These are phyloP conservation scores for Bauhinia variegata DNA, from an alignment of 306 rosid genomes.

Conservation along the genomic window DNA sequence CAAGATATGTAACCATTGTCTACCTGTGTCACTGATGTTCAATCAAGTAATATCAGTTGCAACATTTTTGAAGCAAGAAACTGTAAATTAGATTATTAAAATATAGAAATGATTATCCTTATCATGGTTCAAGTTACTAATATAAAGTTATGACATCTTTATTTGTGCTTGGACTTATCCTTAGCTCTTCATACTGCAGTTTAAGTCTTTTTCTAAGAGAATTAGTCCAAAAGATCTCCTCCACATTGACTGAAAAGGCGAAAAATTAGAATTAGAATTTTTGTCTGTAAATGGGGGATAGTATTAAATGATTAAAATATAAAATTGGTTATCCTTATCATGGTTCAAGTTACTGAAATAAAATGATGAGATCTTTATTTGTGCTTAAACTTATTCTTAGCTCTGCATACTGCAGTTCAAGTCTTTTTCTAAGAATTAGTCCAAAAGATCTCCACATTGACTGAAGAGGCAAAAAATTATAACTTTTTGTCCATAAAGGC, in stretches of 20 bases:
- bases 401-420: background rate
- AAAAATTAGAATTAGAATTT: background rate
- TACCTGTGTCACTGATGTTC: background rate
- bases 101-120: background rate
- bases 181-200: background rate
- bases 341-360: constrained; percentile 16
- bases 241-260: constrained; percentile 13
- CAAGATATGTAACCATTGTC: background rate
- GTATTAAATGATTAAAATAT: background rate
- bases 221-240: constrained; percentile 18
- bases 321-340: background rate
- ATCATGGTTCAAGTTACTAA: constrained; percentile 5
- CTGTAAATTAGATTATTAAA: background rate
- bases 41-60: too few relatives aligned
- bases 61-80: constrained; percentile 6
- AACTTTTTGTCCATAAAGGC: background rate
- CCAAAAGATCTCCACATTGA: constrained; percentile 23
- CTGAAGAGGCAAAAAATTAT: background rate
- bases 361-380: background rate
- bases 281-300: background rate
- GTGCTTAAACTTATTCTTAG: background rate
- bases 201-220: constrained; percentile 8
- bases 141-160: constrained; percentile 1
- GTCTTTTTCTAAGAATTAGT: constrained; percentile 12
- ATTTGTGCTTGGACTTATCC: background rate